Evolutionary conservation across 83 land plant genomes (phyloP).

Genomic region (Diphasiastrum complanatum): DNA sequence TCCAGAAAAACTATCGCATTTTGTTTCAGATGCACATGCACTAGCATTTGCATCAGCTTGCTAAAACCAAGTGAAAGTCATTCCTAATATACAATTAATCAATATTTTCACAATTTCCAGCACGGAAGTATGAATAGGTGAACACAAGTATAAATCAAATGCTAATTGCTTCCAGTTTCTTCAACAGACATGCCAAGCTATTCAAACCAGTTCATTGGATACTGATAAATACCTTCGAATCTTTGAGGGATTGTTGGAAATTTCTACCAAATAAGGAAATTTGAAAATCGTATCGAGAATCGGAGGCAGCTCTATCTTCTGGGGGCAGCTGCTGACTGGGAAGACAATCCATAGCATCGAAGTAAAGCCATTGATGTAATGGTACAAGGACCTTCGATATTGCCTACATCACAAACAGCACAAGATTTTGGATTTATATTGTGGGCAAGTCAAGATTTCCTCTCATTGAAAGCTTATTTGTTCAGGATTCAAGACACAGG

Average conservation of each 20-base stretch:
- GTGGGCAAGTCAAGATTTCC: background rate
- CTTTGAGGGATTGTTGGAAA: slow-evolving; percentile 37
- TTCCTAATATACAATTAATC: no score
- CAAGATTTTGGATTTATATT: background rate
- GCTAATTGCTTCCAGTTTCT: background rate
- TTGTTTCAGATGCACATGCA: no score
- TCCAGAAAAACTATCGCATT: no score
- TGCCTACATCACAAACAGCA: slow-evolving; percentile 29
- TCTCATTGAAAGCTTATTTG: background rate
- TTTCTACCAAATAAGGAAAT: slow-evolving; percentile 41
- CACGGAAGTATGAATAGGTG: no score
- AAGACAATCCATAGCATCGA: slow-evolving; percentile 45
- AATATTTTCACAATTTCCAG: no score
- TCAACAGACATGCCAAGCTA: background rate
- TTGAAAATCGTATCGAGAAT: slow-evolving; percentile 41
- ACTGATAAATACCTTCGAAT: slow-evolving; percentile 29
- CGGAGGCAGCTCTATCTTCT: slow-evolving; percentile 28
- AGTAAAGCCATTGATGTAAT: slow-evolving; percentile 45
- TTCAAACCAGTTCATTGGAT: background rate
- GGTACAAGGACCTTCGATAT: slow-evolving; percentile 38
- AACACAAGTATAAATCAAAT: no score
- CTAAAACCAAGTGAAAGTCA: no score
- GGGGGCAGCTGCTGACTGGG: slow-evolving; percentile 20
- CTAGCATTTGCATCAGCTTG: no score
- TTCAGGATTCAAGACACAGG: no score